Conservation (phyloP, 2,329 filamentous ascomycete genomes). For the Aureobasidium pullulans region DNA sequence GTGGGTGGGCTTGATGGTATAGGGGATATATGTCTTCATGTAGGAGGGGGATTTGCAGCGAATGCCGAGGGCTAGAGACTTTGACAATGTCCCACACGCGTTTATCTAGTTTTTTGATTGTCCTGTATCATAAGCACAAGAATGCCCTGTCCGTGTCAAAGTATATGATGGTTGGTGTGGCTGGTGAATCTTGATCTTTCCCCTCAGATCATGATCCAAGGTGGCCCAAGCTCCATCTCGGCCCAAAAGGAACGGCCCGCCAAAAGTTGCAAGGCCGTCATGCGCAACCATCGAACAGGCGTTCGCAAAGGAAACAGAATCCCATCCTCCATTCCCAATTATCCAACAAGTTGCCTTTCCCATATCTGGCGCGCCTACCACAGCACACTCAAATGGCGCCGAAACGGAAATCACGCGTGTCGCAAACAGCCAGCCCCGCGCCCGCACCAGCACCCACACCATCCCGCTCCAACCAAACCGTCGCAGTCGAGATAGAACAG, state of each 20-base stretch:
- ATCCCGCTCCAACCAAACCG: slow-evolving; percentile 20
- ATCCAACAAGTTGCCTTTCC: not conserved
- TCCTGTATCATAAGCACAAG: too few species aligned
- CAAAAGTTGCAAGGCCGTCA: not conserved
- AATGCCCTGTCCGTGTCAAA: too few species aligned
- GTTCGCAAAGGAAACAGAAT: not conserved
- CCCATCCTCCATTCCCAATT: too few species aligned
- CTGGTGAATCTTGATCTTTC: not conserved
- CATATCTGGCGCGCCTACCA: not conserved
- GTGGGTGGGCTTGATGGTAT: too few species aligned
- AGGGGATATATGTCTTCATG: too few species aligned
- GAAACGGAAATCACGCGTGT: slow-evolving; percentile 57
- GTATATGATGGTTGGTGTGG: not conserved
- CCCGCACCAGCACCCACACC: slow-evolving; percentile 35
- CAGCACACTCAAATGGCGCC: slow-evolving; percentile 51
- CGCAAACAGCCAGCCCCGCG: slow-evolving; percentile 46
- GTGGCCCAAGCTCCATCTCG: slow-evolving; percentile 1
- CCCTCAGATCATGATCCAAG: too few species aligned
- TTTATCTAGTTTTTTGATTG: too few species aligned
- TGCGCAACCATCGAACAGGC: not conserved
- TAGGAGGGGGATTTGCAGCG: too few species aligned
- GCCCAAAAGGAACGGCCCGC: not conserved
- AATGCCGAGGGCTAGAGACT: too few species aligned
- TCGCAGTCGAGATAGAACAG: slow-evolving; percentile 21
- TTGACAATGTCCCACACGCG: too few species aligned